Base-by-base conservation (phyloP, 164 flowering plant species). In the Vitis rupestris region DNA sequence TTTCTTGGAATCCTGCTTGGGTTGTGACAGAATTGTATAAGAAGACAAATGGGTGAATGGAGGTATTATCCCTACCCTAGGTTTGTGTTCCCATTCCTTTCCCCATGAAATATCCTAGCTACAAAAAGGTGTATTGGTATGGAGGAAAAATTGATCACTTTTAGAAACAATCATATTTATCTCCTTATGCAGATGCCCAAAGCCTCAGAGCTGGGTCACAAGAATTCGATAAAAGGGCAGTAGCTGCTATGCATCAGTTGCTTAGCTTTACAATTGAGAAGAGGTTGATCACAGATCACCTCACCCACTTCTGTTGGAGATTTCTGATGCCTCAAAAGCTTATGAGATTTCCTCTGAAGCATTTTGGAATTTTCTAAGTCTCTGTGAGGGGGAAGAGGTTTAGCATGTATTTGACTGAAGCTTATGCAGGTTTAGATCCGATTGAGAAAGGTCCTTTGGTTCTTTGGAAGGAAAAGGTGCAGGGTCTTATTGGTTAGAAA, bases 341-440 rank as follows among this genome's bases (percentile, higher is more conserved):
- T 72, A 92, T 92, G 97, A 86, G 97, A 75, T 78, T 94, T 67
- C 79, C 92, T 63, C 59, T 94, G 74, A 94, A 92, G 84, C 98
- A 92, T 81, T 83, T 84, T 75, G 97, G 97, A 12, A 90, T 94
- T 37, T 92, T 94, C 66, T 94, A 94, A 69, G 99, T 94, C 15
- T 92, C 97, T 13, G 98, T 90, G 82, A 87, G 97, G 75, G 99
- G 98, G 30, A 92, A 85, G 82, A 87, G 99, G 70, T 84, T 90
- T 62, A 86, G 86, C 69, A 97, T 87, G 64, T 92, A 85, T 74
- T 77, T 92, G 77, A 94, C 86, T 1, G 94, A 94, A 80, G 98
- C 90, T 50, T 94, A 94, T 74, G 84, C 91, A 64, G 88, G 94
- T n/a, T 69, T 83, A 7, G 92, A 94, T 75, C 81, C 91, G 77